phyloP scores from a whole-genome alignment of 305 asterid species.

The Fraxinus velutina region DNA sequence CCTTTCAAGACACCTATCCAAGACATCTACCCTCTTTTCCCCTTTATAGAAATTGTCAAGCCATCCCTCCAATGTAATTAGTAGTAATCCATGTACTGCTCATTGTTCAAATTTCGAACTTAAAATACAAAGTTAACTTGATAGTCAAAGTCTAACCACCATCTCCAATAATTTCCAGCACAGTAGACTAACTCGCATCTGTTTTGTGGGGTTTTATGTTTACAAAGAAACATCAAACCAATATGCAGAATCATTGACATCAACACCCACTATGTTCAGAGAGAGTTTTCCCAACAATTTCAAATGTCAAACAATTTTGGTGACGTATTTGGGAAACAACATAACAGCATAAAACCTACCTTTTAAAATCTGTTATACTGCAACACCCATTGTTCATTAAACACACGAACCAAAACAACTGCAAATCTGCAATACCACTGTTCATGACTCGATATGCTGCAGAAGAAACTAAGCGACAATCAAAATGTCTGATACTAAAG shows the following conservation, averaged over 20 bases:
- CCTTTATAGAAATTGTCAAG: not conserved
- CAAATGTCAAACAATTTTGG: not conserved
- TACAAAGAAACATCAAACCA: not conserved
- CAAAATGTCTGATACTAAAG: not conserved
- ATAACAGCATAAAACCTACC: not conserved
- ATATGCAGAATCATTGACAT: not conserved
- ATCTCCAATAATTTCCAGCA: not conserved
- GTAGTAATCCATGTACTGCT: not conserved
- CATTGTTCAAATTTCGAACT: not conserved
- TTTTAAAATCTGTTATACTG: not conserved
- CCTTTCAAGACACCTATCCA: not conserved
- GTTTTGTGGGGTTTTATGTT: not conserved
- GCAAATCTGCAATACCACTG: not conserved
- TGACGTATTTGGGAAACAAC: not conserved
- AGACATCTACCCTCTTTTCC: not conserved
- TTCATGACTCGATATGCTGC: not conserved
- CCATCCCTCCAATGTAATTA: not conserved
- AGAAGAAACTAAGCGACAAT: not conserved
- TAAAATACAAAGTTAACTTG: not conserved
- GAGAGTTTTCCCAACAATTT: not conserved
- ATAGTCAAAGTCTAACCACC: not conserved
- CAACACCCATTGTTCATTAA: not conserved
- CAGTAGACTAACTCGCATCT: not conserved
- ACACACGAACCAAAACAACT: not conserved
- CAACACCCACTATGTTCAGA: not conserved